These are phyloP conservation scores for Aspergillus diversus DNA, from an alignment of 495 filamentous ascomycete species.

Conservation along the genomic window DNA sequence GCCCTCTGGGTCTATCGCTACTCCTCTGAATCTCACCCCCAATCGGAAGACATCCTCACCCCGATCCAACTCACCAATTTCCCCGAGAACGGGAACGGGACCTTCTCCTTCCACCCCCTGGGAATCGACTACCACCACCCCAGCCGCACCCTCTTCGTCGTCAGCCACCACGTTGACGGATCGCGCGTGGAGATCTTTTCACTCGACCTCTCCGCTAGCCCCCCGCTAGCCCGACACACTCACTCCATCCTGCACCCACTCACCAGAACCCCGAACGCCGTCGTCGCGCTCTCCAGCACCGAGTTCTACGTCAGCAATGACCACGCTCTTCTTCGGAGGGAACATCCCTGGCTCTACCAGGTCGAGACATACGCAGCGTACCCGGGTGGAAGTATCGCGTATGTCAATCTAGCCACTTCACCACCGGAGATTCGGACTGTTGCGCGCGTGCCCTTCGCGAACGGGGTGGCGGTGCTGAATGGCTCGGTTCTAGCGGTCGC, in stretches of 20 bases:
- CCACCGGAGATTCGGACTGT: conserved; percentile 2
- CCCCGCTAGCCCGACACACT: conserved; percentile 34
- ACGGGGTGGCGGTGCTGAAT: conserved; percentile 36
- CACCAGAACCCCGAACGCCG: conserved; percentile 53
- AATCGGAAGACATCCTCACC: conserved; percentile 25
- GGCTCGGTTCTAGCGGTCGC: conserved; percentile 41
- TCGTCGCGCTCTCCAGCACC: conserved; percentile 43
- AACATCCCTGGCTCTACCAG: conserved; percentile 23
- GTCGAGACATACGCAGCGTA: conserved; percentile 41
- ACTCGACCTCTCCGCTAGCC: conserved; percentile 33
- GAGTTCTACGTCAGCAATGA: conserved; percentile 58
- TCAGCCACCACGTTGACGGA: conserved; percentile 30
- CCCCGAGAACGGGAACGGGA: conserved; percentile 5
- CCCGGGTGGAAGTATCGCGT: conserved; percentile 39
- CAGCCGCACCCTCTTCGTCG: conserved; percentile 38
- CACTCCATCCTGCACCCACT: conserved; percentile 29
- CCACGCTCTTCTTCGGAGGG: conserved; percentile 38
- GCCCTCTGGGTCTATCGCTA: conserved; percentile 45
- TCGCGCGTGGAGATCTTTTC: conserved; percentile 56
- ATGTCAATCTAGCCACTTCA: conserved; percentile 37
- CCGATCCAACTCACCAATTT: conserved; percentile 38
- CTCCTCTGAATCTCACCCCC: conserved; percentile 21
- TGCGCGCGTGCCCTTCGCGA: conserved; percentile 33
- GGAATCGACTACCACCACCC: conserved; percentile 45
- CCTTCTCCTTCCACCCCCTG: conserved; percentile 46